Base-by-base conservation (phyloP, 441 rosid genomes). In the Croton setiger region DNA sequence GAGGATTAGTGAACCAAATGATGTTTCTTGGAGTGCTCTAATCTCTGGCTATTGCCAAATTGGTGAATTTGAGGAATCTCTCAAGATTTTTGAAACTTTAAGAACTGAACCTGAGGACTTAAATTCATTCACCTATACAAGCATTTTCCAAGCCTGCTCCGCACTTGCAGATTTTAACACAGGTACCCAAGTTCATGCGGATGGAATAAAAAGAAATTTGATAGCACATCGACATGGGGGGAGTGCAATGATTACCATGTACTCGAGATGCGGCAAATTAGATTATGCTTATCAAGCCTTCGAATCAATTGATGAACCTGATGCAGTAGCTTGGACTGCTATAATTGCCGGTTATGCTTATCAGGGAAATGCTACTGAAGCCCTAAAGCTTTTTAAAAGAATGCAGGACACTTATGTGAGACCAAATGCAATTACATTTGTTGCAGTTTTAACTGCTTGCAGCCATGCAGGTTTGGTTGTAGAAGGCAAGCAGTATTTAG, bases 21-120 rank as follows among this genome's bases (percentile, higher is more conserved):
- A 88, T 79, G 86, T 92, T 73, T 78, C 94, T 0, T 89, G 96
- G 97, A 92, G 87, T 67, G 88, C 94, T 23, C 73, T 89, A 83
- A 83, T 89, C 62, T 75, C 89, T 64, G 94, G 94, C 62, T 88
- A 75, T 66, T 80, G 92, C 4, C 96, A 92, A 75, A 88, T 83
- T 67, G 92, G 94, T 62, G 63, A 73, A 31, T 88, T 93, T 73
- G 57, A 81, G 55, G 45, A 81, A 41, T 84, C 84, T 74, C 72
- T 91, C 62, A 85, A 85, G 14, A 84, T 86, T 31, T 89, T 82
- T 43, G 68, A 55, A 73, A 70, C 84, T 67, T 88, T 89, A 87
- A 76, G 85, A 72, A 70, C 62, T 5, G 72, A 66, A 3, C 72
- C 78, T 18, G 78, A 76, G 71, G 61, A 56, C 72, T 86, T 92